Base-by-base conservation (phyloP, 441 rosid species). In the Rhodomyrtus psidioides region DNA sequence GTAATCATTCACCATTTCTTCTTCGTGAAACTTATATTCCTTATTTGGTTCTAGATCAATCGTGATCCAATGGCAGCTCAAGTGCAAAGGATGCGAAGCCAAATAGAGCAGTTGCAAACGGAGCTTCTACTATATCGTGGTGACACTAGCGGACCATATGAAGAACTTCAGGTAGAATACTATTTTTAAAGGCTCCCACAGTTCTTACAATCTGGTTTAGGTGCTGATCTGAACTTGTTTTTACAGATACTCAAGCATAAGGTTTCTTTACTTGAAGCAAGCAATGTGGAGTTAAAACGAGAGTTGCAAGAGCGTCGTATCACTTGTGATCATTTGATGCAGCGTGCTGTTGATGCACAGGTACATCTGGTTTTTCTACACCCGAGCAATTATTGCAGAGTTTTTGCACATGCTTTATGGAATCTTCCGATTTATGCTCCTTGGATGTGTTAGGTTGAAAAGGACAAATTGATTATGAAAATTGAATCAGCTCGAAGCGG, bases 81-180 rank as follows among this genome's bases (percentile, higher is more conserved):
- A 75, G 86, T 95, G 93, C 99, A 94, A 93, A 89, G 94, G 87
- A 94, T 97, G 99, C 94, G 95, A 82, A 95, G 96, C 82, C 98
- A 97, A 93, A 95, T 97, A 90, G 99, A 97, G 91, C 98, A 95
- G 81, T 89, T 97, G 92, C 97, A 96, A 81, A 86, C 98, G 53
- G 99, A 97, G 86, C 92, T 96, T 88, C 46, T 93, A 79, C 93
- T 95, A 87, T 95, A 94, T 89, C 94, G 97, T 23, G 96, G 98
- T 85, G 98, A 95, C 89, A 89, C 90, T 44, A 89, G 89, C 83
- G 75, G 87, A 27, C 94, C 96, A 82, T 96, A 91, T 91, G 98
- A 97, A 86, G 99, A 97, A 91, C 94, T 96, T 84, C 99, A 96
- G 93, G 99, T 95, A 89, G 75, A 53, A 82, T 56, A 85, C 49